These are phyloP conservation scores for Eutrema heterophyllum DNA, from an alignment of 345 rosid genomes.

Conservation along the genomic window DNA sequence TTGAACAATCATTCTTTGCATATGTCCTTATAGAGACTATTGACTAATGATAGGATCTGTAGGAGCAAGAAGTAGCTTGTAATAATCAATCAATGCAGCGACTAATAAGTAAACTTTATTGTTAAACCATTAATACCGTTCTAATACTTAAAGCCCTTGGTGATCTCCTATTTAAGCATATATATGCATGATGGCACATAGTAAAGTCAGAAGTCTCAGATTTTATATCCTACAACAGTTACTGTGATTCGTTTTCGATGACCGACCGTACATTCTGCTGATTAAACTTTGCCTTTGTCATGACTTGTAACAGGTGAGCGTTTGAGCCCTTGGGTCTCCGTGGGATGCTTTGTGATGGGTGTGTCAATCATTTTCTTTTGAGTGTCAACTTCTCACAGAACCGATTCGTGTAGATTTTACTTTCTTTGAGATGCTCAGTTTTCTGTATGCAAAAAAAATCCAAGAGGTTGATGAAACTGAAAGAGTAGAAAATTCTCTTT, in stretches of 20 bases:
- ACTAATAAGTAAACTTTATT: neutral
- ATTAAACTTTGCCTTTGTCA: neutral
- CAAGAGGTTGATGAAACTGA: neutral
- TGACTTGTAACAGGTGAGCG: constrained; percentile 64
- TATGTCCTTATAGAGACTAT: neutral
- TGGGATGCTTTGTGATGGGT: constrained; percentile 90
- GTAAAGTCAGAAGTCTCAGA: neutral
- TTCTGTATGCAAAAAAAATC: constrained; percentile 7
- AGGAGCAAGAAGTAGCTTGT: neutral
- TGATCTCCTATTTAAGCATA: neutral
- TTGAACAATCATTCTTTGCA: neutral
- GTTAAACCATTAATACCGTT: neutral
- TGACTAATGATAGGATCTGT: neutral
- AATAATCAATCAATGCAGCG: neutral
- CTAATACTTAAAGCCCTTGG: neutral
- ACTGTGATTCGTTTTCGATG: neutral
- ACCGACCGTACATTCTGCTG: neutral
- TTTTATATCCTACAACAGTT: neutral
- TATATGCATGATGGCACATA: neutral
- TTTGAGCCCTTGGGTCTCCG: constrained; percentile 91
- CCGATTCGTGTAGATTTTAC: constrained; percentile 14
- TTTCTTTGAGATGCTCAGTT: constrained; percentile 9
- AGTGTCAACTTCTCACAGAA: constrained; percentile 11
- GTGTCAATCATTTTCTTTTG: constrained; percentile 81
- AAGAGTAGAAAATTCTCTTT: neutral